These are phyloP conservation scores for Pseudevernia furfuracea DNA, from an alignment of 495 filamentous ascomycete species.

Conservation along the genomic window DNA sequence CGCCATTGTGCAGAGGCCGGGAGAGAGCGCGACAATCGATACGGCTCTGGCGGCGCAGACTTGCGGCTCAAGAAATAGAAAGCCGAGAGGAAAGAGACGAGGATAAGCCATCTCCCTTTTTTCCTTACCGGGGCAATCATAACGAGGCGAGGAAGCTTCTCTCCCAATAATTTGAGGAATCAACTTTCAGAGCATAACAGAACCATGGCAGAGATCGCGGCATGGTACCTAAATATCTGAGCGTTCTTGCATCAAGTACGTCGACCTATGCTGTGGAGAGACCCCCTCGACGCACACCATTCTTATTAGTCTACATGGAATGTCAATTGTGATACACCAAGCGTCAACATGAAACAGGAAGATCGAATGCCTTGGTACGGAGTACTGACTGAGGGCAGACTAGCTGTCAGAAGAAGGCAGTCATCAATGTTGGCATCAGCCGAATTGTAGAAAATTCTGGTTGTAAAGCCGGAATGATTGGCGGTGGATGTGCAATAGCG, in stretches of 20 bases:
- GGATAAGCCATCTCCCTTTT: neutral
- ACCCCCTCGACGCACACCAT: neutral
- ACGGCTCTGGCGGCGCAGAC: neutral
- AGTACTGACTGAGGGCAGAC: neutral
- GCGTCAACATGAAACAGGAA: neutral
- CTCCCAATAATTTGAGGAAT: neutral
- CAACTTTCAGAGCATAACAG: neutral
- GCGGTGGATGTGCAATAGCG: neutral
- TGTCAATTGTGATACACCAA: neutral
- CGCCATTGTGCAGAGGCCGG: neutral
- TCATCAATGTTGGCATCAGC: neutral
- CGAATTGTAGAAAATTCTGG: neutral
- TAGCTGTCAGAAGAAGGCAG: neutral
- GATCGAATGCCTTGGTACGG: neutral
- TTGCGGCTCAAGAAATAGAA: neutral
- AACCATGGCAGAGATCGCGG: neutral
- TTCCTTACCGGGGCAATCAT: neutral
- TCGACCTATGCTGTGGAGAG: neutral
- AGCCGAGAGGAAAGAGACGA: neutral
- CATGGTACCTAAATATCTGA: neutral
- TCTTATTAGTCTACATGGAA: neutral
- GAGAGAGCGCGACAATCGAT: neutral
- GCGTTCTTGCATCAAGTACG: neutral
- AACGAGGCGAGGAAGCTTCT: neutral
- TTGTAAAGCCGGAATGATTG: neutral